These are phyloP conservation scores for Tetragonia tetragonoides DNA, from an alignment of 148 eudicot genomes.

Conservation along the genomic window DNA sequence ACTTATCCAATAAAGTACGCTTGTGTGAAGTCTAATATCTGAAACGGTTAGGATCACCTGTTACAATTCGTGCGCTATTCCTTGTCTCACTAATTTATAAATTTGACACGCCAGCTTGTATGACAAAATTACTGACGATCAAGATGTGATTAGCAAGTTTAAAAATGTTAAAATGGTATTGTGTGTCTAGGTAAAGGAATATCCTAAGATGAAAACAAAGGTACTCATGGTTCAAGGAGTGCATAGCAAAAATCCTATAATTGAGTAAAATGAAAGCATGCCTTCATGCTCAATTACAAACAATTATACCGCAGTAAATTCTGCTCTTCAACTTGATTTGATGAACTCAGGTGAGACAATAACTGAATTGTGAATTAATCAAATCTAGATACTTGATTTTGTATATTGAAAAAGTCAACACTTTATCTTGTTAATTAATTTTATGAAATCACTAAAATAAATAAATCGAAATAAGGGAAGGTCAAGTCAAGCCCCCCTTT, in stretches of 20 bases:
- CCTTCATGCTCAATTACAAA: neutral
- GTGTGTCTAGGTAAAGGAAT: too few relatives aligned
- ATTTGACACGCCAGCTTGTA: too few relatives aligned
- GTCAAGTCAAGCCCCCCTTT: slow-evolving; percentile 10
- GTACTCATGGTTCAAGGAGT: too few relatives aligned
- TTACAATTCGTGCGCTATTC: too few relatives aligned
- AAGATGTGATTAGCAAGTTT: too few relatives aligned
- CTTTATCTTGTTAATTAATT: neutral
- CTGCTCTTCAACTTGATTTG: neutral
- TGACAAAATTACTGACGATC: too few relatives aligned
- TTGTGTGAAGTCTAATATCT: too few relatives aligned
- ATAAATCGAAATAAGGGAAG: neutral
- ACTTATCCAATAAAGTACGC: too few relatives aligned
- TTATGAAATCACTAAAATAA: neutral
- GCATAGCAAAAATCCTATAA: neutral
- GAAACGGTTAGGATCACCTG: too few relatives aligned
- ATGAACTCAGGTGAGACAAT: neutral
- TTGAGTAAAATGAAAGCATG: neutral
- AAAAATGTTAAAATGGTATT: too few relatives aligned
- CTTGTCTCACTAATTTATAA: too few relatives aligned
- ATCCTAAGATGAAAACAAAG: too few relatives aligned
- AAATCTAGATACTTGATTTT: neutral
- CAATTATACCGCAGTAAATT: neutral
- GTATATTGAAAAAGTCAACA: neutral
- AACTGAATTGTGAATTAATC: neutral